Evolutionary conservation across 306 rosid species (phyloP), one percentile per base, ranked within the genome.

Genomic region (Sphenostylis stenocarpa): DNA sequence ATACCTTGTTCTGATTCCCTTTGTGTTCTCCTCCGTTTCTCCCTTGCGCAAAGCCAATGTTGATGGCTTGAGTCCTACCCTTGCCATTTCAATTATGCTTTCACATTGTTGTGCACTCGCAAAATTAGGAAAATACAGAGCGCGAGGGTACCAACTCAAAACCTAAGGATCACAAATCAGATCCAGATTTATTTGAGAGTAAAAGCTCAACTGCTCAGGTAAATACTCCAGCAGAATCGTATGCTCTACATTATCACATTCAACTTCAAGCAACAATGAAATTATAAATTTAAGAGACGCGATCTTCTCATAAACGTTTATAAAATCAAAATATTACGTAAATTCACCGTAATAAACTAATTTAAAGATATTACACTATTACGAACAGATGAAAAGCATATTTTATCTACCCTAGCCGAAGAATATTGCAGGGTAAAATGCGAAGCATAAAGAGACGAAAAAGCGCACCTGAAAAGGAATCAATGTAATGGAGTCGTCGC

Each of bases 61-160:
- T 7, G 99, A 95, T 33, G 96, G 97, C 61, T 58, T 82, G 33
- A 95, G 94, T 57, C 73, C 53, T 67, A 75, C 81, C 82, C 45
- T 84, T 24, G 97, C 97, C 68, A 72, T 38, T 44, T 81, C 78
- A 60, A 92, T 78, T 66, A 95, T 76, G 75, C 70, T 83, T 68
- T 83, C 86, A 67, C 99, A 95, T 83, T 90, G 96, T 72, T 91
- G 91, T 9, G 87, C 81, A 67, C 86, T 90, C 63, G 97, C 96
- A 81, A 95, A 95, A 84, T 91, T 88, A 11, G 99, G 97, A 85
- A 95, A 95, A 84, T 88, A 89, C 2, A 88, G 67, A 14, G 96
- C 91, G 21, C 94, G 93, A 9, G 97, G 99, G 43, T 48, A 77
- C 97, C 99, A 95, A 77, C 97, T 95, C 85, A 95, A 88, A 72